phyloP scores from a whole-genome alignment of 495 filamentous ascomycete species.

The Podospora bellae-mahoneyi region DNA sequence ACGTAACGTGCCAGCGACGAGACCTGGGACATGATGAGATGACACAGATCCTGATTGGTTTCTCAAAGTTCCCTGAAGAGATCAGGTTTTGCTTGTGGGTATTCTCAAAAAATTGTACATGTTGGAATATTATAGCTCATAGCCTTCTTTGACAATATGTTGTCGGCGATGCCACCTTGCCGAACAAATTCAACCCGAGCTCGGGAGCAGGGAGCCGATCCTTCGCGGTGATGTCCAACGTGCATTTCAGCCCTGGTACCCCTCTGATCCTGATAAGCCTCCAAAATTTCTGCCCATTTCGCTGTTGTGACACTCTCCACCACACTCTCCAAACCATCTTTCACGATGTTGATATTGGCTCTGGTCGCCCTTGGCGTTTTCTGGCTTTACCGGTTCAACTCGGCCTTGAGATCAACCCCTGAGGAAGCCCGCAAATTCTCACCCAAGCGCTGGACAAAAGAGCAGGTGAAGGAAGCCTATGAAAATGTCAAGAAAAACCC shows the following conservation, averaged over 20 bases:
- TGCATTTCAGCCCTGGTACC: background rate
- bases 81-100: background rate
- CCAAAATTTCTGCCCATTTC: background rate
- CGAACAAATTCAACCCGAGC: background rate
- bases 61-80: background rate
- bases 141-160: background rate
- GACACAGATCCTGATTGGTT: background rate
- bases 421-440: conserved; percentile 41
- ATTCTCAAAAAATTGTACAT: background rate
- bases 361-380: conserved; percentile 32
- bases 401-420: conserved; percentile 47
- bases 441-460: conserved; percentile 51
- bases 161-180: background rate
- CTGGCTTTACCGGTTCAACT: conserved; percentile 53
- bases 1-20: background rate
- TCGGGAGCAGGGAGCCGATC: background rate
- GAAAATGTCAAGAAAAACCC: conserved; percentile 44
- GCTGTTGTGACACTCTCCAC: background rate
- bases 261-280: background rate
- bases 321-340: background rate
- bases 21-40: background rate
- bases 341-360: conserved; percentile 1
- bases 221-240: background rate
- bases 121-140: background rate
- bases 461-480: conserved; percentile 49